A percentile compares a stretch with the other conserved stretches of the same genome.
Evolutionary conservation across 441 rosid genomes (phyloP).

Genomic region (Euphorbia schlechtendalii): DNA sequence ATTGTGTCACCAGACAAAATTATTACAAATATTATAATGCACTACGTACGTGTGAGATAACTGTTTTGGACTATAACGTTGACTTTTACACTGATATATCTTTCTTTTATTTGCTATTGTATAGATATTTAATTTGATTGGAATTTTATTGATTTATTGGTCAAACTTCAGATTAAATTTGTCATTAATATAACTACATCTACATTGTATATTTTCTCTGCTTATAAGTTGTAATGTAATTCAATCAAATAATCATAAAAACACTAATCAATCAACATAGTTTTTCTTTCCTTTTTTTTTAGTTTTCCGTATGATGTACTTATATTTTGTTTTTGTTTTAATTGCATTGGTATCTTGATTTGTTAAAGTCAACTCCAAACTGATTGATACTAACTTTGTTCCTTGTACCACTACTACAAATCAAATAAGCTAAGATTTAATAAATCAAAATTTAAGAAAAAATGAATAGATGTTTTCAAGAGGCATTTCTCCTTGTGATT

Average conservation of each 20-base stretch:
- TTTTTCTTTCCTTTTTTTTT: background rate
- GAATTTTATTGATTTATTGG: background rate
- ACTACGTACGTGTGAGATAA: background rate
- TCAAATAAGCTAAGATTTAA: background rate
- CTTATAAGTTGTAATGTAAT: no score
- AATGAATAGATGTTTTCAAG: background rate
- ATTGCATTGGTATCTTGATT: background rate
- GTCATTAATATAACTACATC: no score
- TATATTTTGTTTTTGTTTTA: background rate
- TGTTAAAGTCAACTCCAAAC: constrained; percentile 2
- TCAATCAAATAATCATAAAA: background rate
- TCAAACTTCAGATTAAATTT: no score
- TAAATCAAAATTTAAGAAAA: background rate
- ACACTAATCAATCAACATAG: background rate
- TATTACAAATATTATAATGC: background rate
- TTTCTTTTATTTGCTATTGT: background rate
- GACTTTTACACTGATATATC: background rate
- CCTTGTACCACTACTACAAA: background rate
- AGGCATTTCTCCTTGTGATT: no score
- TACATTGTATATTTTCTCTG: background rate
- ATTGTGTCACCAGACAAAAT: constrained; percentile 1
- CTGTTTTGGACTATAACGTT: background rate
- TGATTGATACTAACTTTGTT: background rate
- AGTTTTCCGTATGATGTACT: no score
- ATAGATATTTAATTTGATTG: background rate